These are phyloP conservation scores for Yarrowia sp. DNA, from an alignment of 805 yeast species.

Conservation along the genomic window DNA sequence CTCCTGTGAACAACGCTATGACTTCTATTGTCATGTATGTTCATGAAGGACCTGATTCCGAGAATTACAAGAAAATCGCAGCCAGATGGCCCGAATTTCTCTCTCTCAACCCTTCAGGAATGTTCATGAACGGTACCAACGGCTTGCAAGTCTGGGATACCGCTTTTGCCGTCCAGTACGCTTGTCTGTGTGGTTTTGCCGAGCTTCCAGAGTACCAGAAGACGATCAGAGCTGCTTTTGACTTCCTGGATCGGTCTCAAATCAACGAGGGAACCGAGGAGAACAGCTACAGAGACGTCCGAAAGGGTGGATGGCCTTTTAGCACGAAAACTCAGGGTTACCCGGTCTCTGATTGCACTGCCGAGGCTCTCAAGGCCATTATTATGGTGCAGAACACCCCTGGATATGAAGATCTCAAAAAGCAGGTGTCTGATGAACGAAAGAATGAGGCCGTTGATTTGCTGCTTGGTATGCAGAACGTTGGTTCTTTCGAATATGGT, in stretches of 20 bases:
- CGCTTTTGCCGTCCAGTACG: constrained; percentile 84
- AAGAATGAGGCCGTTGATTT: constrained; percentile 74
- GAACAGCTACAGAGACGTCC: constrained; percentile 76
- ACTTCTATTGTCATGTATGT: constrained; percentile 66
- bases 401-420: constrained; percentile 48
- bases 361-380: constrained; percentile 91
- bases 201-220: constrained; percentile 63
- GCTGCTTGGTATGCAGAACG: constrained; percentile 71
- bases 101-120: constrained; percentile 85
- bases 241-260: constrained; percentile 77
- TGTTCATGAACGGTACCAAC: constrained; percentile 94
- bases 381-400: constrained; percentile 80
- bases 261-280: constrained; percentile 74
- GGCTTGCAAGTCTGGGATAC: constrained; percentile 98
- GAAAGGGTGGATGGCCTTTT: constrained; percentile 94
- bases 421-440: constrained; percentile 53
- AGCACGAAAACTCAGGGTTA: constrained; percentile 95
- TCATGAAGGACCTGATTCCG: constrained; percentile 70
- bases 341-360: constrained; percentile 95
- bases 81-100: constrained; percentile 69
- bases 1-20: constrained; percentile 90
- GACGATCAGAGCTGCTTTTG: constrained; percentile 61
- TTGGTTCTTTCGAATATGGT: constrained; percentile 76
- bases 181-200: constrained; percentile 74
- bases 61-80: constrained; percentile 53